Conservation (phyloP, 1,284 basidiomycete species). For the Cryptococcus deneoformans region DNA sequence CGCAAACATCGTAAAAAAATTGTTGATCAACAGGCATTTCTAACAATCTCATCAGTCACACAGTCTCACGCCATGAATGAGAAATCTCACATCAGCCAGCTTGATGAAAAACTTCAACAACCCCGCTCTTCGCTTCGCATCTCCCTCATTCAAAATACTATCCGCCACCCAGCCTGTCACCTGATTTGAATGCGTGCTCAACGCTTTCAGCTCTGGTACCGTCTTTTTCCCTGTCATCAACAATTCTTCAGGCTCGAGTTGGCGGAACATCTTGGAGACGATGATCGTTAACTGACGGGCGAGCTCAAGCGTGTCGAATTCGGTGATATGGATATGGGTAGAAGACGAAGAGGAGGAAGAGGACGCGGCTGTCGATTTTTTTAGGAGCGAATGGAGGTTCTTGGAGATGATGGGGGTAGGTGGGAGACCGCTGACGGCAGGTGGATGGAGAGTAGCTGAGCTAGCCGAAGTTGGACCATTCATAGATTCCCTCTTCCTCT, state of each 20-base stretch:
- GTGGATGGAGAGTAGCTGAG: constrained; percentile 11
- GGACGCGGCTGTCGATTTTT: constrained; percentile 12
- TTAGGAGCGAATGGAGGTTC: constrained; percentile 60
- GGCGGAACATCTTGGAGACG: constrained; percentile 83
- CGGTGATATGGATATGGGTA: constrained; percentile 69
- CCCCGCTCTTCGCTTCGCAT: constrained; percentile 75
- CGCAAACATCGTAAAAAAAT: constrained; percentile 94
- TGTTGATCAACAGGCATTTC: constrained; percentile 86
- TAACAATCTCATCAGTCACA: constrained; percentile 45
- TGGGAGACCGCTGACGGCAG: constrained; percentile 27
- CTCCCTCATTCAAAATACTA: constrained; percentile 77
- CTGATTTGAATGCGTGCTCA: constrained; percentile 90
- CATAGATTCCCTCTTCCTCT: background rate
- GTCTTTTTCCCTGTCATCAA: constrained; percentile 67
- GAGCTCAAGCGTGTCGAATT: constrained; percentile 89
- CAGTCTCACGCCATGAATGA: background rate
- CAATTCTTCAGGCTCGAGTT: constrained; percentile 89
- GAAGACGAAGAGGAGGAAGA: background rate
- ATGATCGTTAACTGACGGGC: constrained; percentile 92
- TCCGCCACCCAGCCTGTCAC: constrained; percentile 97
- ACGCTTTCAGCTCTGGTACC: constrained; percentile 72
- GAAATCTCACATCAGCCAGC: constrained; percentile 77
- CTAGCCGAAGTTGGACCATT: constrained; percentile 1
- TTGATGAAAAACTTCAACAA: constrained; percentile 89
- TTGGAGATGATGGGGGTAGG: constrained; percentile 76